Evolutionary conservation across 164 flowering plant species (phyloP).

Genomic region (Umbilicus rupestris): DNA sequence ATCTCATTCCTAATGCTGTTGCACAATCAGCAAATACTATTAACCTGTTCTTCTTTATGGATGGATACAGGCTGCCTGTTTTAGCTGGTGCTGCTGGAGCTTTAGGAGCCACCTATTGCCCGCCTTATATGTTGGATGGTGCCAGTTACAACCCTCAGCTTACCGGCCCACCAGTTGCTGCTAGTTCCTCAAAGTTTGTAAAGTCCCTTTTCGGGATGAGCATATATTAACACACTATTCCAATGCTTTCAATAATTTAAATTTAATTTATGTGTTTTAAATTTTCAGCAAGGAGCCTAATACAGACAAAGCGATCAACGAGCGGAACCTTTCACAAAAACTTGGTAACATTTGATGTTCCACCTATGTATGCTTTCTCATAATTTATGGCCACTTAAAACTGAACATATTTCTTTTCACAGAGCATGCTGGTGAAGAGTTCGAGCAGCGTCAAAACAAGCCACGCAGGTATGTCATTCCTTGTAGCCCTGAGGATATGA

Average conservation of each 20-base stretch:
- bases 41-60: not conserved
- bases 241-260: slow-evolving; percentile 25
- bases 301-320: slow-evolving; percentile 36
- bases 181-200: slow-evolving; percentile 48
- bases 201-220: not conserved
- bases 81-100: slow-evolving; percentile 89
- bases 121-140: slow-evolving; percentile 80
- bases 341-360: slow-evolving; percentile 38
- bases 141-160: slow-evolving; percentile 64
- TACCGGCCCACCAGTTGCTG: slow-evolving; percentile 51
- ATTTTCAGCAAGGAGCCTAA: slow-evolving; percentile 53
- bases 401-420: slow-evolving; percentile 12
- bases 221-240: not conserved
- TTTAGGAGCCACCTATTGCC: slow-evolving; percentile 58
- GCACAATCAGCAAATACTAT: not conserved
- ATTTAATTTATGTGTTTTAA: not conserved
- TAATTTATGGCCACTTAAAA: not conserved
- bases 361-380: not conserved
- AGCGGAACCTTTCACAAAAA: slow-evolving; percentile 46
- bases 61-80: slow-evolving; percentile 63
- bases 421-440: slow-evolving; percentile 69
- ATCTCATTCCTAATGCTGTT: not conserved
- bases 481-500: not conserved
- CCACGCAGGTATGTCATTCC: slow-evolving; percentile 67
- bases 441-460: slow-evolving; percentile 80